phyloP scores from a whole-genome alignment of 805 yeast species.

The Suhomyces kilbournensis region DNA sequence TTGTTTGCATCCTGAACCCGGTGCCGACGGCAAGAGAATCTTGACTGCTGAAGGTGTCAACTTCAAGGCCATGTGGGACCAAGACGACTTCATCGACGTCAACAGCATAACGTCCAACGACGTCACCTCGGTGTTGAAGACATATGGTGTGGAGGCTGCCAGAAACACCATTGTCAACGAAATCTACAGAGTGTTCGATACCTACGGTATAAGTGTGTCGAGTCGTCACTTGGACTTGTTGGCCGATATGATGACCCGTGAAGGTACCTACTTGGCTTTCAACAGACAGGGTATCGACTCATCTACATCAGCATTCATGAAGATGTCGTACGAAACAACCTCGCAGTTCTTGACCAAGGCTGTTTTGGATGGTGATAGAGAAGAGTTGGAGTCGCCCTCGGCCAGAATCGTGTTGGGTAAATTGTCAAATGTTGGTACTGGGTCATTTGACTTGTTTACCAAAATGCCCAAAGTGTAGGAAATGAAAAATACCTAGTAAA shows the following conservation, averaged over 20 bases:
- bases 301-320: constrained; percentile 92
- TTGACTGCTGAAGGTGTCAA: constrained; percentile 98
- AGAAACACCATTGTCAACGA: constrained; percentile 95
- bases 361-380: constrained; percentile 87
- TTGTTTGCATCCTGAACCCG: constrained; percentile 76
- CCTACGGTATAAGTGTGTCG: constrained; percentile 92
- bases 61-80: constrained; percentile 97
- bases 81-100: constrained; percentile 87
- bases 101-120: constrained; percentile 90
- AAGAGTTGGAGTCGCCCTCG: constrained; percentile 85
- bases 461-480: constrained; percentile 34
- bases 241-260: constrained; percentile 99
- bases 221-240: constrained; percentile 92
- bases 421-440: constrained; percentile 90
- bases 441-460: constrained; percentile 80
- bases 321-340: constrained; percentile 98
- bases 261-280: constrained; percentile 94
- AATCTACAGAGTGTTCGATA: constrained; percentile 91
- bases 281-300: constrained; percentile 98
- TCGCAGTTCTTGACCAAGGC: constrained; percentile 97
- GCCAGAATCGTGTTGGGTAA: constrained; percentile 93
- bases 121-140: constrained; percentile 80
- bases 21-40: constrained; percentile 61
- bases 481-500: background rate
- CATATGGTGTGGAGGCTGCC: constrained; percentile 99